These are phyloP conservation scores for Santalum album DNA, from an alignment of 164 flowering plant genomes.

Conservation along the genomic window DNA sequence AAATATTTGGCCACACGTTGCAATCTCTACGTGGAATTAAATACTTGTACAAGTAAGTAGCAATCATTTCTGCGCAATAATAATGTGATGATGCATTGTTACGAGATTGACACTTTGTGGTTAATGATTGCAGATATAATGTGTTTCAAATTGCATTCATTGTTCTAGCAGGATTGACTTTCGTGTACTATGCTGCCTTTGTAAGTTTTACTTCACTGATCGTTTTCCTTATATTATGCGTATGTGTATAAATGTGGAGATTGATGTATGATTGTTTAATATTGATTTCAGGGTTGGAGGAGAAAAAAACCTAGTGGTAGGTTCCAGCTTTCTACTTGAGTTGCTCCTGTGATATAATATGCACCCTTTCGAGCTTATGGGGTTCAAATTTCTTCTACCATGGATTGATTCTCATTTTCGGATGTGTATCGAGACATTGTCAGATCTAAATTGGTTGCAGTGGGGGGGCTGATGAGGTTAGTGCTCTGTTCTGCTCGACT, in stretches of 20 bases:
- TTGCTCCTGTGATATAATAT: constrained; percentile 6
- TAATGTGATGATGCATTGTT: constrained; percentile 8
- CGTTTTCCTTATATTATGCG: background rate
- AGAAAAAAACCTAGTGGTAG: constrained; percentile 78
- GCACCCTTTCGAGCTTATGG: background rate
- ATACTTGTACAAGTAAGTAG: constrained; percentile 94
- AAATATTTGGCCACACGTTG: constrained; percentile 96
- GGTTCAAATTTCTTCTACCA: constrained; percentile 6
- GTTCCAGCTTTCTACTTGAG: constrained; percentile 72
- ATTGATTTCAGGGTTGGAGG: constrained; percentile 70
- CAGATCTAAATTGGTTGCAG: constrained; percentile 14
- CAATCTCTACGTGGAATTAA: constrained; percentile 91
- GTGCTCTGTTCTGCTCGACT: constrained; percentile 6
- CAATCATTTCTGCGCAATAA: constrained; percentile 1
- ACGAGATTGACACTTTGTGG: no score
- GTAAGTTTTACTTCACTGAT: constrained; percentile 47
- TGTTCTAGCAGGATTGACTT: constrained; percentile 71
- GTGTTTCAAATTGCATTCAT: constrained; percentile 91
- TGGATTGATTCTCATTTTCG: constrained; percentile 11
- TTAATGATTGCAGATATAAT: constrained; percentile 63
- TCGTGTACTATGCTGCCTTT: constrained; percentile 72
- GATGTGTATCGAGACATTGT: constrained; percentile 13
- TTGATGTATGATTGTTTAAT: background rate
- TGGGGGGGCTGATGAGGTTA: constrained; percentile 10
- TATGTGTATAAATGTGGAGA: background rate